Percentiles rank a stretch among this genome's conserved stretches.
Conservation (phyloP, 768 basidiomycete species). For the Kwoniella sp. region DNA sequence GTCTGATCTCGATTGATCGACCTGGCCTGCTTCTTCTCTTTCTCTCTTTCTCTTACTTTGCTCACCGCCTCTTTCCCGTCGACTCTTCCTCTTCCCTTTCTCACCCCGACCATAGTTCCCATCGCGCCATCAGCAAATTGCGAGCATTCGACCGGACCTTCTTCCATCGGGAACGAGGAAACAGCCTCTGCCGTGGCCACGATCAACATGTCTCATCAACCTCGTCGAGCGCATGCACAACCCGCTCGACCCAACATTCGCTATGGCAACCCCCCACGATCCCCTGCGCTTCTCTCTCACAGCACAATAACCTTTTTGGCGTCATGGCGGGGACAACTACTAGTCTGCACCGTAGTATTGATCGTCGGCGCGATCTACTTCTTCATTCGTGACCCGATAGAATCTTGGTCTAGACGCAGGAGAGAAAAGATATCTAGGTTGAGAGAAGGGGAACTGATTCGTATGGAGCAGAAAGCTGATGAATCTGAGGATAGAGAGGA, state of each 20-base stretch:
- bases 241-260: slow-evolving; percentile 5
- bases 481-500: slow-evolving; percentile 18
- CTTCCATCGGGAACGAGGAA: too few species aligned
- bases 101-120: too few species aligned
- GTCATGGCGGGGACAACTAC: slow-evolving; percentile 50
- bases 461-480: slow-evolving; percentile 28
- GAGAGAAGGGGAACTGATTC: slow-evolving; percentile 33
- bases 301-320: slow-evolving; percentile 44
- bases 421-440: slow-evolving; percentile 26
- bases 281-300: slow-evolving; percentile 30
- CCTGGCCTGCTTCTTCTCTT: not conserved
- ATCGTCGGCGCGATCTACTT: slow-evolving; percentile 43
- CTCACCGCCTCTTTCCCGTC: not conserved
- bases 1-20: not conserved
- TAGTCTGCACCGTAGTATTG: slow-evolving; percentile 43
- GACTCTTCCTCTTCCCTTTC: not conserved
- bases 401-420: slow-evolving; percentile 19
- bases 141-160: too few species aligned
- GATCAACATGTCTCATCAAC: slow-evolving; percentile 8
- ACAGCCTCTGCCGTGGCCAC: too few species aligned
- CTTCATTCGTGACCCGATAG: slow-evolving; percentile 37
- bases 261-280: slow-evolving; percentile 12
- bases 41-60: not conserved
- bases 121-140: too few species aligned
- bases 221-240: slow-evolving; percentile 1